Conservation (phyloP, 345 rosid genomes). For the Acer yangbiense region DNA sequence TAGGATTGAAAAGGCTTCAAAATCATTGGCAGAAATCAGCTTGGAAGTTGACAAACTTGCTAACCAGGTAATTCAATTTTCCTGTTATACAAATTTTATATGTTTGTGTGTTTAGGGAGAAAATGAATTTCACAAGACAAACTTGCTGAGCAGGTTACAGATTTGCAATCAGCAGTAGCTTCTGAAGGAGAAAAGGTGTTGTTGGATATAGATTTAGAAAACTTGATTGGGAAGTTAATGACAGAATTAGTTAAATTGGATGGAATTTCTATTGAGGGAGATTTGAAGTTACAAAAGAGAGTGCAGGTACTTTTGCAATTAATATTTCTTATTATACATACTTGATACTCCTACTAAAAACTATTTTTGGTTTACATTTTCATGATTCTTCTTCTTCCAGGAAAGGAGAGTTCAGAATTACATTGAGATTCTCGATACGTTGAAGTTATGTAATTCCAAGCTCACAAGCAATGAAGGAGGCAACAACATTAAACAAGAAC, state of each 20-base stretch:
- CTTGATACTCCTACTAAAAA: not conserved
- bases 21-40: conserved; percentile 46
- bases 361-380: not conserved
- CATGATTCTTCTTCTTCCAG: conserved; percentile 24
- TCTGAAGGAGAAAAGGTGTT: conserved; percentile 41
- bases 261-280: conserved; percentile 50
- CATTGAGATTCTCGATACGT: conserved; percentile 49
- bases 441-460: conserved; percentile 33
- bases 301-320: conserved; percentile 39
- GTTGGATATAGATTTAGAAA: conserved; percentile 37
- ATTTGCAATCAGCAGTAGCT: conserved; percentile 33
- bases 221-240: conserved; percentile 48
- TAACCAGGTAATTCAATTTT: conserved; percentile 34
- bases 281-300: conserved; percentile 50
- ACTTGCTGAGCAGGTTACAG: conserved; percentile 34
- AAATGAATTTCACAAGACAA: no score
- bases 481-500: conserved; percentile 17
- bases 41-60: conserved; percentile 42
- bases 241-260: conserved; percentile 50
- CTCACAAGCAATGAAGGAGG: conserved; percentile 22
- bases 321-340: not conserved
- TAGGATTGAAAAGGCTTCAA: conserved; percentile 51
- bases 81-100: not conserved
- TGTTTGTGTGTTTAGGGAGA: not conserved
- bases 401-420: conserved; percentile 50